Conservation (phyloP, 2,329 filamentous ascomycete genomes). For the Emergomyces orientalis region DNA sequence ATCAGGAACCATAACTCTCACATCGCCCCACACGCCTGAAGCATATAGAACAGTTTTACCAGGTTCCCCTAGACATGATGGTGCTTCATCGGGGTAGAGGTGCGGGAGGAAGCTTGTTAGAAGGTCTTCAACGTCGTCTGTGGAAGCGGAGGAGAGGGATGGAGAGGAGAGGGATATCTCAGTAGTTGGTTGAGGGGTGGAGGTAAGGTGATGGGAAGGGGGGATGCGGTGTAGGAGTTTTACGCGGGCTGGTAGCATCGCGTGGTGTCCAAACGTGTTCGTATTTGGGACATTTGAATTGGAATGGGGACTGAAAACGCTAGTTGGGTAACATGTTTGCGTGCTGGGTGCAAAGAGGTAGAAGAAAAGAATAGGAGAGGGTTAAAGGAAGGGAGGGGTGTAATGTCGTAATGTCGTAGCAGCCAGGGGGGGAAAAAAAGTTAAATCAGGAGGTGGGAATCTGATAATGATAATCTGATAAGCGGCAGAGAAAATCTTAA, state of each 20-base stretch:
- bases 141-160: background rate
- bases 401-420: no score
- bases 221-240: conserved; percentile 1
- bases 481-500: no score
- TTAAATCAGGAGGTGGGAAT: no score
- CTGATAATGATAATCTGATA: background rate
- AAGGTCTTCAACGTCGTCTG: conserved; percentile 41
- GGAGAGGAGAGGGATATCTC: conserved; percentile 2
- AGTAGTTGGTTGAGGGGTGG: background rate
- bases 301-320: background rate
- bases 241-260: conserved; percentile 13
- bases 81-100: conserved; percentile 49
- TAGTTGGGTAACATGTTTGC: background rate
- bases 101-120: conserved; percentile 45
- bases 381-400: background rate
- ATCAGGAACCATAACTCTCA: conserved; percentile 33
- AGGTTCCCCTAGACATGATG: conserved; percentile 46
- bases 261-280: background rate
- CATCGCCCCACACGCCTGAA: conserved; percentile 33
- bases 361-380: background rate
- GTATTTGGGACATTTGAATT: background rate
- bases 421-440: background rate
- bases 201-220: background rate
- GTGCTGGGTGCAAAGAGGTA: background rate
- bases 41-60: conserved; percentile 44